phyloP scores from a whole-genome alignment of 129 eudicot species.

The Flaveria brownii region DNA sequence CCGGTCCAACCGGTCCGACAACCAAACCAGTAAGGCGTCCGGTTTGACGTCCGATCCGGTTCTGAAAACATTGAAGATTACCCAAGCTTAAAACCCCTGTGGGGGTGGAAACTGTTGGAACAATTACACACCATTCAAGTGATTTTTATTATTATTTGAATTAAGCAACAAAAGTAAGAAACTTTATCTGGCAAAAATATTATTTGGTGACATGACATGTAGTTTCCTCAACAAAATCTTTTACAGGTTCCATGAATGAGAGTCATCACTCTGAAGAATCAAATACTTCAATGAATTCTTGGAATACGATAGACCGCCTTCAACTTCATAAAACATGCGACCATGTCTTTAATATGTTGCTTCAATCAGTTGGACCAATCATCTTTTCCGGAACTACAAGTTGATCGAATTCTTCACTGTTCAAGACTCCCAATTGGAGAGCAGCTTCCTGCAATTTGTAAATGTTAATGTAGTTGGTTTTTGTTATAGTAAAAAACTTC shows the following conservation, averaged over 20 bases:
- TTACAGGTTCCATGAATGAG: neutral
- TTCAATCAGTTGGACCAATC: constrained; percentile 85
- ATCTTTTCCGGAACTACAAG: constrained; percentile 92
- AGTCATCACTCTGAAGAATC: constrained; percentile 14
- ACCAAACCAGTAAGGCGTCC: no score
- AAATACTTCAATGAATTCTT: constrained; percentile 15
- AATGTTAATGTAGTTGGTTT: neutral
- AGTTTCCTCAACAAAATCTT: constrained; percentile 21
- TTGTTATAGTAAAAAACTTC: no score
- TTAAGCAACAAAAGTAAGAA: neutral
- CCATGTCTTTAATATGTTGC: neutral
- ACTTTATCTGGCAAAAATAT: neutral
- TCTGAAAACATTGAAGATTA: no score
- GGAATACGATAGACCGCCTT: constrained; percentile 21
- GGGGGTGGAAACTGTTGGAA: neutral
- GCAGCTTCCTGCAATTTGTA: constrained; percentile 77
- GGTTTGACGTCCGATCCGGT: no score
- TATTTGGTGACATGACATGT: constrained; percentile 18
- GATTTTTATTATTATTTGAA: neutral
- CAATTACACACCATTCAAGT: neutral
- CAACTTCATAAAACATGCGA: constrained; percentile 21
- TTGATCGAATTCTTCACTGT: constrained; percentile 74
- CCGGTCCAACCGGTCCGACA: no score
- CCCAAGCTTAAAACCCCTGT: no score
- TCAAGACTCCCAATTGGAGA: constrained; percentile 66